phyloP scores from a whole-genome alignment of 2,329 filamentous ascomycete species.

The Neospermospora avenae region DNA sequence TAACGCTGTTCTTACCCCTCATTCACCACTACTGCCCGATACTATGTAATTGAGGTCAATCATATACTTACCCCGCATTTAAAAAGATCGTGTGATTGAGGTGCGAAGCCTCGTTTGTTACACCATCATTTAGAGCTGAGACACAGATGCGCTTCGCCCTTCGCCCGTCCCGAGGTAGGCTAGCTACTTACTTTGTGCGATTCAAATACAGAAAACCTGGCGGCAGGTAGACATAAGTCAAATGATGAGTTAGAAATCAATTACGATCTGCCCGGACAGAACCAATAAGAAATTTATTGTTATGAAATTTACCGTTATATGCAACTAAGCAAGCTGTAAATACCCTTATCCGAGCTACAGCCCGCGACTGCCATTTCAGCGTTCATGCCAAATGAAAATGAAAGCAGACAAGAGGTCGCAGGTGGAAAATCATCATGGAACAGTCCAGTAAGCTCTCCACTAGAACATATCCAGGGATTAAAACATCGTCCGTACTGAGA shows the following conservation, averaged over 20 bases:
- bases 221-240: no score
- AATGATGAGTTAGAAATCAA: background rate
- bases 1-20: background rate
- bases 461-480: slow-evolving; percentile 35
- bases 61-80: background rate
- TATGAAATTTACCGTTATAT: no score
- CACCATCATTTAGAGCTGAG: background rate
- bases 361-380: slow-evolving; percentile 2
- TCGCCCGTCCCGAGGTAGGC: background rate
- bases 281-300: no score
- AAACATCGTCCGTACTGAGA: slow-evolving; percentile 39
- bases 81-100: background rate
- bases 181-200: background rate
- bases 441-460: slow-evolving; percentile 16
- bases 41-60: no score
- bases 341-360: background rate
- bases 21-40: background rate
- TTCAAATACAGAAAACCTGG: background rate
- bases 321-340: no score
- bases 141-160: background rate
- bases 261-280: no score
- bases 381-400: slow-evolving; percentile 6
- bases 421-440: slow-evolving; percentile 15
- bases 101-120: background rate
- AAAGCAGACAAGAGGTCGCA: slow-evolving; percentile 7